A percentile compares a stretch with the other conserved stretches of the same genome.
phyloP scores from a whole-genome alignment of 768 basidiomycete genomes.

The Trametes coccinea region DNA sequence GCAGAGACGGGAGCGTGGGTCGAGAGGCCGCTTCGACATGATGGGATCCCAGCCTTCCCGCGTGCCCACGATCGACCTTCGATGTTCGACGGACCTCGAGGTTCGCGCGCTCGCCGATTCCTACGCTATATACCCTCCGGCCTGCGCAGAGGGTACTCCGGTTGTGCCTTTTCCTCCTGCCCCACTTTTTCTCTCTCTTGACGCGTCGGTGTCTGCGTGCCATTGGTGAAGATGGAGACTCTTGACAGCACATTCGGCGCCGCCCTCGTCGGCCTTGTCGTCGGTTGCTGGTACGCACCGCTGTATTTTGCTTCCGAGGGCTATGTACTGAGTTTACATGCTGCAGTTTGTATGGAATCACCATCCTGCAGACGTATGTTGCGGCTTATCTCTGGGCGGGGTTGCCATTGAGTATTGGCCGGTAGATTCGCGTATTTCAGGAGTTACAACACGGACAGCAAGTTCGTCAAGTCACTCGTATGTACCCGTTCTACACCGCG shows the following conservation, averaged over 20 bases:
- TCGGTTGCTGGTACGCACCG: conserved; percentile 42
- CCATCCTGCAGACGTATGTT: conserved; percentile 35
- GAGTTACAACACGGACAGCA: conserved; percentile 43
- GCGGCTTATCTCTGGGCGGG: conserved; percentile 18
- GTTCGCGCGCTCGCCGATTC: background rate
- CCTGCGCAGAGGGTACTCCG: background rate
- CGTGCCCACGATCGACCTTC: background rate
- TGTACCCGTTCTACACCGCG: background rate
- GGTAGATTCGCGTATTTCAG: conserved; percentile 27
- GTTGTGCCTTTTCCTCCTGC: conserved; percentile 1
- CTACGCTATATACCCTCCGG: background rate
- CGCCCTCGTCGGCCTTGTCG: conserved; percentile 47
- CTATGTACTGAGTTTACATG: background rate
- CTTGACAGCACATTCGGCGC: conserved; percentile 41
- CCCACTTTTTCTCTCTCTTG: background rate
- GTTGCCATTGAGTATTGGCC: conserved; percentile 31
- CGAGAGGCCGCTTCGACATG: background rate
- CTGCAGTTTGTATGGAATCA: conserved; percentile 48
- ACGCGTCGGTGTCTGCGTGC: background rate
- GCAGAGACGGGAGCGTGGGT: background rate
- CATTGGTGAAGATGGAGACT: background rate
- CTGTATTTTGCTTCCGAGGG: background rate
- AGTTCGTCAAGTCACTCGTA: conserved; percentile 43
- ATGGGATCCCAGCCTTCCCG: background rate
- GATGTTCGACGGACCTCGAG: background rate